Base-by-base conservation (phyloP, 78 protist genomes). In the Chrysochromulina parva region DNA sequence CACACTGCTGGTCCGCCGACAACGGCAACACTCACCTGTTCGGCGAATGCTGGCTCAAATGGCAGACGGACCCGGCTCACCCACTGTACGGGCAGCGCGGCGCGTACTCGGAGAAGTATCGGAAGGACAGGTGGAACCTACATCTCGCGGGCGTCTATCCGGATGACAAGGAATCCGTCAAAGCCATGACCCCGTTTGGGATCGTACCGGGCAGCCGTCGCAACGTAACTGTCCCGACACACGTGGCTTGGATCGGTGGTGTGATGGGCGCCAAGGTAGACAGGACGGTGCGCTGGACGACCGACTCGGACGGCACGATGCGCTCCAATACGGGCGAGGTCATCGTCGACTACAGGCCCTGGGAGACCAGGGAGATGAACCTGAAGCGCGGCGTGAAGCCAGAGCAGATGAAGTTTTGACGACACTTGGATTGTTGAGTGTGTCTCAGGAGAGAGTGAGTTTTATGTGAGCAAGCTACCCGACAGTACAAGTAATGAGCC, bases 21-120 rank as follows among this genome's bases (percentile, higher is more conserved):
- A 76, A 10, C 13, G 85, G 85, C 4, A 6, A 20, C 16, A 76
- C 6, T 3, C 85, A 76, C 28, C 5, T 28, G 3, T 52, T 19
- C 28, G 85, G 85, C 28, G 85, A 76, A 59, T 76, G 85, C 58
- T 76, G 85, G 85, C 85, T 76, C 59, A 76, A 76, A 47, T 22
- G 59, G 59, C 85, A 76, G 28, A 28, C 54, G 14, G 85, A 76
- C 58, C 48, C 47, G 13, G 0, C 6, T 13, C 85, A 52, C 28
- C 85, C 85, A 5, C 85, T 76, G 59, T 76, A 52, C 28, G 85
- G 85, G 16, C 85, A 76, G 28, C 55, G 85, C 26, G 85, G 85
- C 60, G 28, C 6, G 85, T 76, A 76, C 59, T 7, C 59, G 14
- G 85, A 47, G n/a, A 2, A 14, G 26, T 76, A 7, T 59, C 57